Base-by-base conservation (phyloP, 2,329 filamentous ascomycete genomes). In the Claviceps humidiphila region DNA sequence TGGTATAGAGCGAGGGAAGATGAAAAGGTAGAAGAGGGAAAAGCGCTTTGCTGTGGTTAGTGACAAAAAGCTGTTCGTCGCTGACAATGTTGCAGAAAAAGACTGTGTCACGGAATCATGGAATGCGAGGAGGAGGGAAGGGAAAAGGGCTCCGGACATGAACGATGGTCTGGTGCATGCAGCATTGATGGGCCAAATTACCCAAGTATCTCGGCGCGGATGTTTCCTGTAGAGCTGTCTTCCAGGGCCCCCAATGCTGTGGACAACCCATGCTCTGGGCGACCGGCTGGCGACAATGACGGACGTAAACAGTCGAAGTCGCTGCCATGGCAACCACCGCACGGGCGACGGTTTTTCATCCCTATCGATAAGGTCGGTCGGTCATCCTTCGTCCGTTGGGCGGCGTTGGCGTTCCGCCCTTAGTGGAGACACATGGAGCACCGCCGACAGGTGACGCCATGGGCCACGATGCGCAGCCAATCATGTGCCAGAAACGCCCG, bases 271-370 rank as follows among this genome's bases (percentile, higher is more conserved):
- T 34, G 30, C 30, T 40, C 14, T 40, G 39, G 39, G 39, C 39
- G 39, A 17, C 14, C 39, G n/a, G 38, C 38, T 16, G n/a, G 39
- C n/a, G 39, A 40, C 55, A 54, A 55, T 50, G 52, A 37, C 50
- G 37, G 61, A 64, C 40, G 66, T 69, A 68, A 70, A 70, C 65
- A 69, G 55, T 55, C 50, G 39, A 55, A 47, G 50, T 24, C 34
- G 66, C 58, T 69, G 66, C 63, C 66, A 70, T 66, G 63, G 66
- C 67, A 69, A 71, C 66, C 52, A 24, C 20, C 24, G 14, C 9
- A 34, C 14, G 14, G n/a, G 30, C 30, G 22, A 16, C 24, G 20
- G 17, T n/a, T 34, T 26, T n/a, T 26, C 47, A 42, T 49, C 22
- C 22, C 22, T 22, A 43, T 49, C 24, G 47, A 49, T 49, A 49